phyloP scores from a whole-genome alignment of 2,329 filamentous ascomycete genomes.

The Sphaerostilbella broomeana region DNA sequence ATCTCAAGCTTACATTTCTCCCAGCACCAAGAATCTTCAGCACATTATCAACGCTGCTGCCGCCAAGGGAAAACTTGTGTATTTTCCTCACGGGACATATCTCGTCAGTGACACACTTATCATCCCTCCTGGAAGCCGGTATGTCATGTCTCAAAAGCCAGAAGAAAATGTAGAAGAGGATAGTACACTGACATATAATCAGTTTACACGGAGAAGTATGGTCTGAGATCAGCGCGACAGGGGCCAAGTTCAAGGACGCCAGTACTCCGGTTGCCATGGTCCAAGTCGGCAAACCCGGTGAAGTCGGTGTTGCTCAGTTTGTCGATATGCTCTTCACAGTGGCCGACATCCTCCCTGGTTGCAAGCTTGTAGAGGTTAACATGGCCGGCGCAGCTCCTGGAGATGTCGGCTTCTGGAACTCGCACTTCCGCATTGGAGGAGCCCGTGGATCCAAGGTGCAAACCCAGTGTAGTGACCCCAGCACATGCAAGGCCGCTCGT shows the following conservation, averaged over 20 bases:
- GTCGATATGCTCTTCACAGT: constrained; percentile 45
- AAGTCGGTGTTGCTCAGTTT: constrained; percentile 41
- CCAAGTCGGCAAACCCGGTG: constrained; percentile 41
- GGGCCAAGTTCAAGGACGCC: constrained; percentile 38
- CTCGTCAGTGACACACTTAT: constrained; percentile 49
- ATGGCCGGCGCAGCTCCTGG: constrained; percentile 36
- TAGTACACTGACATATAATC: neutral
- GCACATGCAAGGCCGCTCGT: constrained; percentile 38
- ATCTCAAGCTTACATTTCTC: neutral
- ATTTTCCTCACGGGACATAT: constrained; percentile 39
- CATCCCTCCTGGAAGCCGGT: constrained; percentile 22
- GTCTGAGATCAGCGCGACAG: constrained; percentile 33
- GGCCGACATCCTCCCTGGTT: constrained; percentile 34
- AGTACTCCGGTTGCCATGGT: constrained; percentile 39
- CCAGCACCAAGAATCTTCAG: constrained; percentile 15
- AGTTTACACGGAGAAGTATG: constrained; percentile 15
- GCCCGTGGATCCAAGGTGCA: constrained; percentile 33
- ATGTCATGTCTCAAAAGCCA: neutral
- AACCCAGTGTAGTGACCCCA: constrained; percentile 30
- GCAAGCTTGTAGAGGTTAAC: constrained; percentile 39
- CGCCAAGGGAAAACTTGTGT: constrained; percentile 33
- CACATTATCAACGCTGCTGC: constrained; percentile 15
- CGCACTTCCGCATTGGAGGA: constrained; percentile 37
- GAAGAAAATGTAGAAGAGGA: too few species aligned
- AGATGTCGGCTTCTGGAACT: constrained; percentile 43